Percentiles rank a stretch among this genome's conserved stretches.
Conservation (phyloP, 805 yeast genomes). For the Ogataea degrootiae region DNA sequence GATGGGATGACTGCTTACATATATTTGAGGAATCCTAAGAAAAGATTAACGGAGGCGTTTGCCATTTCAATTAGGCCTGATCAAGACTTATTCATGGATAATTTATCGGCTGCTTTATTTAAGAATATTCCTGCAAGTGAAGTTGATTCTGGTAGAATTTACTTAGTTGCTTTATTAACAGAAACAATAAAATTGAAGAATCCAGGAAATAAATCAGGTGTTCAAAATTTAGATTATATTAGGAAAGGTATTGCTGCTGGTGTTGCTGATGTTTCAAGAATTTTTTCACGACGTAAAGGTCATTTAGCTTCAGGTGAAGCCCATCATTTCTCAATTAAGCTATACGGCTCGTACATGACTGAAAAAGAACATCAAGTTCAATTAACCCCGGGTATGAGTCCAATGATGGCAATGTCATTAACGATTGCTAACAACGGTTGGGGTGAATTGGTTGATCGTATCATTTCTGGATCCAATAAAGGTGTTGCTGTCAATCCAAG, state of each 20-base stretch:
- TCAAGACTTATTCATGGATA: conserved; percentile 55
- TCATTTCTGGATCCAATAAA: conserved; percentile 65
- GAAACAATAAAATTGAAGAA: conserved; percentile 55
- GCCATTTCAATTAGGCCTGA: conserved; percentile 59
- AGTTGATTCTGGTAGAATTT: conserved; percentile 55
- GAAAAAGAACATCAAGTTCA: conserved; percentile 28
- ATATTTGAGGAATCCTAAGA: conserved; percentile 59
- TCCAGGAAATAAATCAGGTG: conserved; percentile 4
- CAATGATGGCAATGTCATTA: conserved; percentile 32
- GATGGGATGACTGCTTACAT: conserved; percentile 69
- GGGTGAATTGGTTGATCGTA: conserved; percentile 82
- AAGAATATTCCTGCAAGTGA: conserved; percentile 68
- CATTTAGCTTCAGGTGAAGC: conserved; percentile 56
- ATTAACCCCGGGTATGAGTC: conserved; percentile 29
- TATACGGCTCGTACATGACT: conserved; percentile 65
- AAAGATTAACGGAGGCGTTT: conserved; percentile 74
- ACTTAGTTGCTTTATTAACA: conserved; percentile 69
- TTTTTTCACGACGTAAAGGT: conserved; percentile 63
- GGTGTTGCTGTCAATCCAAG: conserved; percentile 82
- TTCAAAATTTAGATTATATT: conserved; percentile 33
- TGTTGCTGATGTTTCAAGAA: conserved; percentile 76
- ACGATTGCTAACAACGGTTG: conserved; percentile 61
- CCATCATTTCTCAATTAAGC: conserved; percentile 64
- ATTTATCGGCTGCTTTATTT: conserved; percentile 74
- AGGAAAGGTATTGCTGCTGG: conserved; percentile 87